phyloP scores from a whole-genome alignment of 306 rosid species.

The Macrotyloma uniflorum region DNA sequence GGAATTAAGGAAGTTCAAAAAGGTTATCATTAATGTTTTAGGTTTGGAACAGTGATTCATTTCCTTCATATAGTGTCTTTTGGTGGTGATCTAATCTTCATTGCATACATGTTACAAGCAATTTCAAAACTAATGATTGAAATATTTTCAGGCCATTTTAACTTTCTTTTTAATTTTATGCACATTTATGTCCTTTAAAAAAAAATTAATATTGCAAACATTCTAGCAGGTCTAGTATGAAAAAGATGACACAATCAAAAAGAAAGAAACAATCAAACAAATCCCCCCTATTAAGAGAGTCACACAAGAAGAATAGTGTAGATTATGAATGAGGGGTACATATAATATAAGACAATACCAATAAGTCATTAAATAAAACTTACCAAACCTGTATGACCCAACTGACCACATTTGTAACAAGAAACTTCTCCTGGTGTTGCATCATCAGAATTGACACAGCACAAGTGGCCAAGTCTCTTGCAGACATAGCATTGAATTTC shows the following conservation, averaged over 20 bases:
- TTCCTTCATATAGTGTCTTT: neutral
- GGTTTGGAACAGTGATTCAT: neutral
- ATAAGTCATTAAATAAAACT: slow-evolving; percentile 40
- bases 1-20: neutral
- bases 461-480: slow-evolving; percentile 81
- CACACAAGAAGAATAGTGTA: neutral
- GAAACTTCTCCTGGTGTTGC: slow-evolving; percentile 55
- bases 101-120: neutral
- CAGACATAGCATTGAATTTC: slow-evolving; percentile 80
- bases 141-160: neutral
- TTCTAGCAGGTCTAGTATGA: neutral
- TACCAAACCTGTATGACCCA: slow-evolving; percentile 94
- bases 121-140: neutral
- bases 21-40: neutral
- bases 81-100: neutral
- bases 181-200: neutral
- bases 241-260: neutral
- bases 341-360: neutral
- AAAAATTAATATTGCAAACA: neutral
- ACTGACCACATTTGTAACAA: slow-evolving; percentile 84
- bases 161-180: neutral
- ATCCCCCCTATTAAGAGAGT: neutral
- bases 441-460: slow-evolving; percentile 59
- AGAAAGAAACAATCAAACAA: neutral
- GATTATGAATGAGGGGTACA: neutral